Conservation (phyloP, 129 eudicot species). For the Flaveria sonorensis region DNA sequence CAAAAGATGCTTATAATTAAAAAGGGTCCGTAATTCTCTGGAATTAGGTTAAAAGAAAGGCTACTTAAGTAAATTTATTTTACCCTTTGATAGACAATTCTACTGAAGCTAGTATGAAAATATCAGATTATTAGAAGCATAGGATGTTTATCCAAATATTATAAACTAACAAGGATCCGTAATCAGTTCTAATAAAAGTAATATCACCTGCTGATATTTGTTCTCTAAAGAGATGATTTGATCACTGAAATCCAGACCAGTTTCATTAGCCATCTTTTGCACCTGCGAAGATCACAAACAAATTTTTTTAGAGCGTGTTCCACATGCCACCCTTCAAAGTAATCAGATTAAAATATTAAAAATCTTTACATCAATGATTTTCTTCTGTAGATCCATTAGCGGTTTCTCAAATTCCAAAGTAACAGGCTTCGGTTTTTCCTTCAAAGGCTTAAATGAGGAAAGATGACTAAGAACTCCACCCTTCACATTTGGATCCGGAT, state of each 20-base stretch:
- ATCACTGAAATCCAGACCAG: conserved; percentile 85
- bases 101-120: not conserved
- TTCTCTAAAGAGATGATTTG: conserved; percentile 67
- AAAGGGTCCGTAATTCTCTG: not conserved
- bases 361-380: conserved; percentile 65
- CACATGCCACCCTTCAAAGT: conserved; percentile 1
- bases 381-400: conserved; percentile 73
- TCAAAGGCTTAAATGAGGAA: conserved; percentile 81
- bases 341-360: not conserved
- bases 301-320: not conserved
- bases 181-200: conserved; percentile 1
- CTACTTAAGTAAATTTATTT: not conserved
- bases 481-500: conserved; percentile 77
- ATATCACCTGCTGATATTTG: conserved; percentile 76
- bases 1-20: not conserved
- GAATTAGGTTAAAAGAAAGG: not conserved
- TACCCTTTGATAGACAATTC: not conserved
- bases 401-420: conserved; percentile 91
- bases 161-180: not conserved
- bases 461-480: conserved; percentile 90
- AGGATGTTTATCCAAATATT: not conserved
- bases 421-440: conserved; percentile 80
- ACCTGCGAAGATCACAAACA: conserved; percentile 51
- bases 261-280: conserved; percentile 90
- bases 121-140: not conserved